Percentiles rank a stretch among this genome's conserved stretches.
Conservation (phyloP, 192 early-diverging fungal genomes). For the Entomortierella chlamydospora region DNA sequence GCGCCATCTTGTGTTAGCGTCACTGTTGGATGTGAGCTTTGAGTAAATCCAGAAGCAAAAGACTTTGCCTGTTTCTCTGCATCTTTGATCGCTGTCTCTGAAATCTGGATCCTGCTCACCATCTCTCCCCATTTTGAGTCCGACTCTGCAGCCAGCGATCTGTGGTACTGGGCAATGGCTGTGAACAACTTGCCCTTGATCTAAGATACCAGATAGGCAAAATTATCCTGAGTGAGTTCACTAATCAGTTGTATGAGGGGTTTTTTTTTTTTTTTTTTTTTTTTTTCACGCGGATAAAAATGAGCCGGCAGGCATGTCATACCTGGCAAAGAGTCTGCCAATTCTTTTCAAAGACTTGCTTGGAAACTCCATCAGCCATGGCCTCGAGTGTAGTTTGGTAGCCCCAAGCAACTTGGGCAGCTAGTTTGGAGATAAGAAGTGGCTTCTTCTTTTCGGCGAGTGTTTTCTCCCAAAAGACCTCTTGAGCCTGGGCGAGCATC, state of each 20-base stretch:
- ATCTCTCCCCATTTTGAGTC: slow-evolving; percentile 88
- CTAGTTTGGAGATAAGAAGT: slow-evolving; percentile 89
- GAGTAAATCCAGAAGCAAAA: slow-evolving; percentile 71
- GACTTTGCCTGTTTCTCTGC: slow-evolving; percentile 79
- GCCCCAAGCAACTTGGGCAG: slow-evolving; percentile 79
- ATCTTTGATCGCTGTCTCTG: slow-evolving; percentile 89
- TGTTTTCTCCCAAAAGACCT: slow-evolving; percentile 89
- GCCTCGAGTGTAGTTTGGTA: slow-evolving; percentile 84
- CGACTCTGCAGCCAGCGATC: slow-evolving; percentile 77
- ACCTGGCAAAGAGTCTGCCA: slow-evolving; percentile 89
- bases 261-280: too few relatives aligned
- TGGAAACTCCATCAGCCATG: slow-evolving; percentile 71
- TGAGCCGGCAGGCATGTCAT: neutral
- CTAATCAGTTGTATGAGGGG: too few relatives aligned
- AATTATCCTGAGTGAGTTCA: too few relatives aligned
- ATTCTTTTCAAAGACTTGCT: slow-evolving; percentile 79
- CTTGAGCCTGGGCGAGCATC: slow-evolving; percentile 97
- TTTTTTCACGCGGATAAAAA: too few relatives aligned
- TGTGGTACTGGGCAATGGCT: slow-evolving; percentile 89
- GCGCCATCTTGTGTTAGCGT: slow-evolving; percentile 74
- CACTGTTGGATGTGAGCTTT: slow-evolving; percentile 68
- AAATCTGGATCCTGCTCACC: slow-evolving; percentile 81
- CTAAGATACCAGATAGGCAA: slow-evolving; percentile 53
- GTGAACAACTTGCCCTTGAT: slow-evolving; percentile 91
- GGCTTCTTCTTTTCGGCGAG: slow-evolving; percentile 90